Evolutionary conservation across 2,329 filamentous ascomycete species (phyloP).

Genomic region (Pyrenophora graminea): DNA sequence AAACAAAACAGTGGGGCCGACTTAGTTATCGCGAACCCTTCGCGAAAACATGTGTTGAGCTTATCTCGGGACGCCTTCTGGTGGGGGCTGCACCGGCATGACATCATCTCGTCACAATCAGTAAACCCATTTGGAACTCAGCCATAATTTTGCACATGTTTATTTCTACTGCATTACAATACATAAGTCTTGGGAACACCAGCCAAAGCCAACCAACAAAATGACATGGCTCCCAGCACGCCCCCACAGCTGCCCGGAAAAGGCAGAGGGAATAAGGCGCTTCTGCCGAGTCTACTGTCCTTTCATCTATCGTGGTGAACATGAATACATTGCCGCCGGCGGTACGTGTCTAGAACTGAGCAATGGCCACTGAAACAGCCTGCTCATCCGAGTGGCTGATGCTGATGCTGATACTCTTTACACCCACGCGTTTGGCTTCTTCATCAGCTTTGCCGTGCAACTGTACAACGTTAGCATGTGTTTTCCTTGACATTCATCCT

Average conservation of each 20-base stretch:
- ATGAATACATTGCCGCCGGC: not conserved
- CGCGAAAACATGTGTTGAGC: too few species aligned
- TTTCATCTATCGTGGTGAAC: not conserved
- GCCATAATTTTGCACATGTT: not conserved
- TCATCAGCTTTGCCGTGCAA: conserved; percentile 82
- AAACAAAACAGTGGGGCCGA: too few species aligned
- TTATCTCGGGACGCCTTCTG: too few species aligned
- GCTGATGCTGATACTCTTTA: conserved; percentile 87
- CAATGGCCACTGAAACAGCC: conserved; percentile 90
- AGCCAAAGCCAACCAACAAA: not conserved
- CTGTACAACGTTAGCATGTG: conserved; percentile 53
- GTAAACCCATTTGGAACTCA: too few species aligned
- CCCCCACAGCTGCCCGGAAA: not conserved
- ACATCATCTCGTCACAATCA: too few species aligned
- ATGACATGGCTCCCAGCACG: not conserved
- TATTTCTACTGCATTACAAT: conserved; percentile 8
- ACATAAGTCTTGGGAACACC: conserved; percentile 3
- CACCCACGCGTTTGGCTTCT: conserved; percentile 82
- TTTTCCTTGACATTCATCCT: not conserved
- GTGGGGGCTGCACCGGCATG: too few species aligned
- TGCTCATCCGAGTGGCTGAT: conserved; percentile 96
- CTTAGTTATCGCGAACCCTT: too few species aligned
- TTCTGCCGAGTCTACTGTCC: conserved; percentile 2
- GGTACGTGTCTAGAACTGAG: conserved; percentile 64
- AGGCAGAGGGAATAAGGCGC: conserved; percentile 1